A percentile compares a stretch with the other conserved stretches of the same genome.
phyloP scores from a whole-genome alignment of 139 green algal species.

The Chlamydomonas eustigma region DNA sequence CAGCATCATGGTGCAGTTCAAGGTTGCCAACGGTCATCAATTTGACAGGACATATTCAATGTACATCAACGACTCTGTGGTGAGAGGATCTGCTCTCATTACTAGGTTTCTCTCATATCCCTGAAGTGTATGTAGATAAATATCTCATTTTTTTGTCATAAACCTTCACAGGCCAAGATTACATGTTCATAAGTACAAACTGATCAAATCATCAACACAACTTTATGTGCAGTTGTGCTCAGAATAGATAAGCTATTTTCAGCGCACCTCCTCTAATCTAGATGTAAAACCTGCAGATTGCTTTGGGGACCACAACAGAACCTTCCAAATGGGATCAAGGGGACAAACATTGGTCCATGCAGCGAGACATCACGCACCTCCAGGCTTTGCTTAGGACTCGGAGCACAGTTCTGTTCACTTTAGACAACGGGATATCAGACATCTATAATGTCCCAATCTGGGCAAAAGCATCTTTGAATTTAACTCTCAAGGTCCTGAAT shows the following conservation, averaged over 20 bases:
- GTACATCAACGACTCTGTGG: conserved; percentile 20
- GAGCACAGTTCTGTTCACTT: background rate
- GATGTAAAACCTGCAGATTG: background rate
- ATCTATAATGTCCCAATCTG: background rate
- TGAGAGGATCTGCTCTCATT: background rate
- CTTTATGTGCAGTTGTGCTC: too few species aligned
- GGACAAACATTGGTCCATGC: conserved; percentile 14
- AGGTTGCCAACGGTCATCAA: conserved; percentile 4
- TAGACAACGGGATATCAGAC: background rate
- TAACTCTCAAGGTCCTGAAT: too few species aligned
- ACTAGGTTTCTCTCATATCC: background rate
- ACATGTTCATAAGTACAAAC: too few species aligned
- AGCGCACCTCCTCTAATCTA: background rate
- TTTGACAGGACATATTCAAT: conserved; percentile 25
- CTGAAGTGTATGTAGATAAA: too few species aligned
- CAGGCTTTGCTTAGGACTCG: background rate
- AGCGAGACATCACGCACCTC: conserved; percentile 5
- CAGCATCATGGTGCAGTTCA: background rate
- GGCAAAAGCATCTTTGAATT: background rate
- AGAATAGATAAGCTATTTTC: too few species aligned
- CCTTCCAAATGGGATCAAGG: background rate
- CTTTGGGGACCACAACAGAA: conserved; percentile 17
- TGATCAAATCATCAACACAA: too few species aligned
- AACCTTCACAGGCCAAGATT: too few species aligned
- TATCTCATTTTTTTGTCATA: too few species aligned